phyloP scores from a whole-genome alignment of 768 basidiomycete species.

The Phlebiopsis flavidoalba region DNA sequence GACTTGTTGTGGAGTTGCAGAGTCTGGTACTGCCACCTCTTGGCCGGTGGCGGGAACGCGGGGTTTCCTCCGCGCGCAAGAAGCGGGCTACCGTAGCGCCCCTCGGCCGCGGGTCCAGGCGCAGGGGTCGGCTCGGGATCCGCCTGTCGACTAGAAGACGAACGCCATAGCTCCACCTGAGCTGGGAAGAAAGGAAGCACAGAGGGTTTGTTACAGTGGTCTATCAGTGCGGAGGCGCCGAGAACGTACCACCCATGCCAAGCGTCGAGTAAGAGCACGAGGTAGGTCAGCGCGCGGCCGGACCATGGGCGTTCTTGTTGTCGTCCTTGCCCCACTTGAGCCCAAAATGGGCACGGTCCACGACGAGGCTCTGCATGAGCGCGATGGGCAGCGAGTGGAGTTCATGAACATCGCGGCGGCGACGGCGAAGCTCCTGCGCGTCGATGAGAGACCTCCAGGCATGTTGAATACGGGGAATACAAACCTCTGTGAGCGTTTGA shows the following conservation, averaged over 20 bases:
- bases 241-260: slow-evolving; percentile 83
- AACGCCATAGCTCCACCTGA: slow-evolving; percentile 95
- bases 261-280: slow-evolving; percentile 91
- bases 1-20: slow-evolving; percentile 8
- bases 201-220: background rate
- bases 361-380: slow-evolving; percentile 84
- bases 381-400: slow-evolving; percentile 92
- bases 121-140: slow-evolving; percentile 40
- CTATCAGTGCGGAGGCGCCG: background rate
- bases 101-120: slow-evolving; percentile 26
- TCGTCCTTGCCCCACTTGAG: slow-evolving; percentile 82
- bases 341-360: slow-evolving; percentile 72
- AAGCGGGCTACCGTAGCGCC: slow-evolving; percentile 26
- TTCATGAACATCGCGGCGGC: slow-evolving; percentile 91
- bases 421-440: slow-evolving; percentile 64
- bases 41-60: slow-evolving; percentile 19
- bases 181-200: slow-evolving; percentile 32
- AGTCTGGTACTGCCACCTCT: slow-evolving; percentile 17
- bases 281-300: slow-evolving; percentile 83
- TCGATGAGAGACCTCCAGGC: background rate
- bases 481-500: slow-evolving; percentile 75
- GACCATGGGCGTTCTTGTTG: slow-evolving; percentile 83
- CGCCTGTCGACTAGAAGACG: slow-evolving; percentile 68
- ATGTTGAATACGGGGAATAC: slow-evolving; percentile 17
- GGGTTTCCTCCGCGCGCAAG: slow-evolving; percentile 26